Base-by-base conservation (phyloP, 345 rosid genomes). In the Gossypium herbaceum region DNA sequence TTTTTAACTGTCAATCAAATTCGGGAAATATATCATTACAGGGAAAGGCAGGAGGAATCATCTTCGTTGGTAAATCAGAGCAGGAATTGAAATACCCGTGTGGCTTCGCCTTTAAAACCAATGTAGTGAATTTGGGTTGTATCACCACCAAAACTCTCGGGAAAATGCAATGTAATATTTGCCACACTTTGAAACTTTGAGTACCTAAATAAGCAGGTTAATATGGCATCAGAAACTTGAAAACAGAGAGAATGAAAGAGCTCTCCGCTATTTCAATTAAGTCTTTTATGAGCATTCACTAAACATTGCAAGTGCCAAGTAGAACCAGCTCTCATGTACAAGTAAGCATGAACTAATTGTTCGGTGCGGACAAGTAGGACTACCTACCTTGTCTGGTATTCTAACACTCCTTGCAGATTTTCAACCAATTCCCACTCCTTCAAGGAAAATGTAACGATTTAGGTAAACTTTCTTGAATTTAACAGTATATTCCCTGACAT, bases 371-470 rank as follows among this genome's bases (percentile, higher is more conserved):
- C 29, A 12, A 45, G 16, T 41, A 34, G 41, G 41, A 34, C 41
- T 34, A 34, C 43, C 54, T 79, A 95, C 99, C 96, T 91, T 71
- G 99, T 95, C 79, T 95, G 99, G 81, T 87, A 95, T 83, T 95
- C 99, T 63, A 95, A 79, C 67, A 85, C 90, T 72, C 96, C 98
- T 78, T 90, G 91, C 82, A 85, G 81, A 83, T 93, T 91, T 80
- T 93, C 98, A 79, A 84, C 93, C 86, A 95, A 82, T 78, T 95
- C 99, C 98, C 98, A 95, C 78, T 95, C 97, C 99, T 95, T 62
- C 9, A 79, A 64, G 68, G 68, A 68, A 68, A 70, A 34, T 39
- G 41, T 22, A 27, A 78, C 43, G 19, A 67, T 64, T 75, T 56
- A 73, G 27, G 8, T 78, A 25, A 43, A 50, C 4, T 55, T 20